phyloP scores from a whole-genome alignment of 768 basidiomycete species.

The Leucocoprinus leucothites region DNA sequence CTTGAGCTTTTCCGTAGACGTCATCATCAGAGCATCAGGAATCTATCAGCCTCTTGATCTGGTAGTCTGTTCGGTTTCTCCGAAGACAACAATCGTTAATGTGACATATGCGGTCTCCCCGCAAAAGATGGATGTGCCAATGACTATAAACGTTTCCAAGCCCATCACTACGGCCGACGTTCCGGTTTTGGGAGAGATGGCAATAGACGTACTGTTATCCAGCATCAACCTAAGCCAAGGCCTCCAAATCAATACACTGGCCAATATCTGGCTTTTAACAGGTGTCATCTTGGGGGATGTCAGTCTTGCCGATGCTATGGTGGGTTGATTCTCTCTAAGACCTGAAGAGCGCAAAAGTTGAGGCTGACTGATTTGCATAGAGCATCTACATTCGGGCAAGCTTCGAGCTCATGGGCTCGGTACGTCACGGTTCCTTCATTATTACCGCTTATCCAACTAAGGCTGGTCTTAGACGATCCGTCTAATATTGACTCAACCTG shows the following conservation, averaged over 20 bases:
- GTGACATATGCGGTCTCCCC: background rate
- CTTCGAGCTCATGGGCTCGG: too few relatives aligned
- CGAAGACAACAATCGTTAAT: background rate
- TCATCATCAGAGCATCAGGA: background rate
- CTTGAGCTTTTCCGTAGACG: background rate
- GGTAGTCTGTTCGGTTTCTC: background rate
- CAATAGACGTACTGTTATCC: background rate
- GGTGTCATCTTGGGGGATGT: background rate
- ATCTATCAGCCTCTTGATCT: background rate
- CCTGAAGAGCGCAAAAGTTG: too few relatives aligned
- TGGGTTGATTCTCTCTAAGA: too few relatives aligned
- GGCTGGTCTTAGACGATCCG: too few relatives aligned
- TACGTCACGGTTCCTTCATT: background rate
- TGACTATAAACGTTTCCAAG: background rate
- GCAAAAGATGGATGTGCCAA: background rate
- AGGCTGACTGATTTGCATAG: too few relatives aligned
- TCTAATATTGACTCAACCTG: too few relatives aligned
- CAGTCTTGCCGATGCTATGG: too few relatives aligned
- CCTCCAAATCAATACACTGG: background rate
- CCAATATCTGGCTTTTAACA: slow-evolving; percentile 3
- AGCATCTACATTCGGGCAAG: too few relatives aligned
- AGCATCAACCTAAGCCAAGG: background rate
- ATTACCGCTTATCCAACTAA: too few relatives aligned
- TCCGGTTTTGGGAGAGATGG: background rate
- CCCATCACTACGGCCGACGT: background rate